Evolutionary conservation across 176 grass and related monocot genomes (phyloP), one percentile per base, ranked within the genome.

Genomic region (Rhynchospora pubera): DNA sequence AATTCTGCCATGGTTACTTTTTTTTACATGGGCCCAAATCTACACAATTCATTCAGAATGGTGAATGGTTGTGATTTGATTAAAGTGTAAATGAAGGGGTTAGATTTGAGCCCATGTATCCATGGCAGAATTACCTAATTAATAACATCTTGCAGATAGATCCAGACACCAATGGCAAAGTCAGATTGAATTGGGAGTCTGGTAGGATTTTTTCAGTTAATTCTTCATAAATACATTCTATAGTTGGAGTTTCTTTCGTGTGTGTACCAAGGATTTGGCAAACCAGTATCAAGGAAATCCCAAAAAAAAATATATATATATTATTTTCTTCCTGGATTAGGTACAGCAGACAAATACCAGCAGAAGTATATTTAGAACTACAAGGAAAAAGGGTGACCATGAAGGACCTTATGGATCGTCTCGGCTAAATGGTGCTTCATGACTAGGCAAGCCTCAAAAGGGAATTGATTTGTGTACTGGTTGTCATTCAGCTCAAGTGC

Each of bases 351-450:
- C 66, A 74, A 18, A 73, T 74, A 24, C 16, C 43, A 79, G 13
- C 2, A 14, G 62, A 89, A 65, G 89, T 51, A 74, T 51, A 24
- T 15, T 32, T 7, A 56, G 26, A 53, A 76, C 61, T 66, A 48
- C 9, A 80, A 30, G 32, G 23, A 30, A 65, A 47, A 8, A 62
- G 52, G 23, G 28, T 51, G 24, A 66, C 72, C 34, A 85, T 43
- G 21, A 23, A 57, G 68, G 12, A 94, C 95, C 95, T 91, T 92
- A 19, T 89, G 86, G 78, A 97, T 89, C 9, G 95, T 97, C 72
- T 94, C 92, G 0, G 95, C 95, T 39, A 97, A 79, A 79, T 97
- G 90, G 73, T 97, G 95, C 67, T 97, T 97, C 95, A 97, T 97
- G 75, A 97, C 95, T 69, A 97, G 81, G 81, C 95, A 97, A 79